Conservation (phyloP, 768 basidiomycete species). For the Leccinum truebloodii region DNA sequence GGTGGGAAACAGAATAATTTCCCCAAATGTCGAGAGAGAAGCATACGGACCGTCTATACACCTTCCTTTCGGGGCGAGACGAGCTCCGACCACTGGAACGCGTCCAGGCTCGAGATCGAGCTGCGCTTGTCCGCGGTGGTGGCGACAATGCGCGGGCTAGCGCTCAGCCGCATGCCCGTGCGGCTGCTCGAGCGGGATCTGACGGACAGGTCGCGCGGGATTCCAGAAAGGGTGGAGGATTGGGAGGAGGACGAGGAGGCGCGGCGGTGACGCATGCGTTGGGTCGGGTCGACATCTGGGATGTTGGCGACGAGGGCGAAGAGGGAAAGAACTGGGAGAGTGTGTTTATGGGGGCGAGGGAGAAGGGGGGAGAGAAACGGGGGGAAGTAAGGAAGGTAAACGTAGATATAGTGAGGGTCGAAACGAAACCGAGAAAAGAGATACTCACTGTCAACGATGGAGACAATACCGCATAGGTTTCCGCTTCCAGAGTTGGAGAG, state of each 20-base stretch:
- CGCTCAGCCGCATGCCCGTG: conserved; percentile 37
- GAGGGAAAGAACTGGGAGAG: conserved; percentile 62
- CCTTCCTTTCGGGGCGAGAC: conserved; percentile 34
- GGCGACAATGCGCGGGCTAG: conserved; percentile 35
- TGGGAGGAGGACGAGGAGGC: conserved; percentile 72
- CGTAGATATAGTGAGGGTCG: background rate
- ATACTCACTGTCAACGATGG: conserved; percentile 76
- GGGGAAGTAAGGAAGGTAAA: background rate
- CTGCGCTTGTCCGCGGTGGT: conserved; percentile 31
- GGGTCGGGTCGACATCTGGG: conserved; percentile 71
- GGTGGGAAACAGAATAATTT: background rate
- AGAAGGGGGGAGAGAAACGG: background rate
- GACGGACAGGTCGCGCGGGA: conserved; percentile 34
- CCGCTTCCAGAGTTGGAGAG: conserved; percentile 38
- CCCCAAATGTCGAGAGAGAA: background rate
- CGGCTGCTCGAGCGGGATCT: conserved; percentile 47
- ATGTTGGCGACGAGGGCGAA: conserved; percentile 78
- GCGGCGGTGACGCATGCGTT: conserved; percentile 77
- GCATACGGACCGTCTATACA: conserved; percentile 4
- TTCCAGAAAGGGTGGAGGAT: conserved; percentile 43
- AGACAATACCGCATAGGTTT: conserved; percentile 73
- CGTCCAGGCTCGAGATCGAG: conserved; percentile 33
- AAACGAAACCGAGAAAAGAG: background rate
- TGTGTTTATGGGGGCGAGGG: background rate
- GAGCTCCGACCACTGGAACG: conserved; percentile 36